A percentile compares a stretch with the other conserved stretches of the same genome.
Conservation (phyloP, 2,329 filamentous ascomycete genomes). For the Rhytidhysteron rufulum region DNA sequence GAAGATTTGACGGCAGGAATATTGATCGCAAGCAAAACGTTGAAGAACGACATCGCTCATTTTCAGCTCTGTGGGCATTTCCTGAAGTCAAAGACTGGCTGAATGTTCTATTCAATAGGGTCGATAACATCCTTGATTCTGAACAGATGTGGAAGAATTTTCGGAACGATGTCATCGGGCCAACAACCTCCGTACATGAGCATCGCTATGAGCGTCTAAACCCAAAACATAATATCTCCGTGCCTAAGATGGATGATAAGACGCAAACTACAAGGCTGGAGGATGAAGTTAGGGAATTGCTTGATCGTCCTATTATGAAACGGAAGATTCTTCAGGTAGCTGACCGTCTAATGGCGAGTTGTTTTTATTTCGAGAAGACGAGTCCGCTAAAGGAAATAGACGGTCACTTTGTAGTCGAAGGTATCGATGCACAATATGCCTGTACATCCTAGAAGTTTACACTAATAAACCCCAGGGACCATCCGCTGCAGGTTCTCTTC, state of each 20-base stretch:
- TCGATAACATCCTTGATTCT: constrained; percentile 33
- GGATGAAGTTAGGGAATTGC: constrained; percentile 24
- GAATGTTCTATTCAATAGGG: constrained; percentile 16
- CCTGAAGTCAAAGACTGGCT: constrained; percentile 17
- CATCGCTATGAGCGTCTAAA: constrained; percentile 34
- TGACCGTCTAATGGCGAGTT: constrained; percentile 33
- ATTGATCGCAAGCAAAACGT: not conserved
- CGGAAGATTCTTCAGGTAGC: constrained; percentile 27
- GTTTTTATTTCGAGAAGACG: constrained; percentile 32
- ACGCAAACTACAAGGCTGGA: constrained; percentile 27
- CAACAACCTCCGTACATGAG: constrained; percentile 16
- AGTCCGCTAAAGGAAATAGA: constrained; percentile 5
- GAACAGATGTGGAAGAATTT: constrained; percentile 34
- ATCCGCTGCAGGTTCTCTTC: constrained; percentile 32
- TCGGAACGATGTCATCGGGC: constrained; percentile 20
- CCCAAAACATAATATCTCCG: constrained; percentile 21
- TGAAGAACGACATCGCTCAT: not conserved
- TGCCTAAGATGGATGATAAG: constrained; percentile 32
- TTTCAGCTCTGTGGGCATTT: constrained; percentile 1
- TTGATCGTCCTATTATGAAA: constrained; percentile 23
- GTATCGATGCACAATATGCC: constrained; percentile 1
- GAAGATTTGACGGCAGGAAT: not conserved
- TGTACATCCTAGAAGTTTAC: too few relatives aligned
- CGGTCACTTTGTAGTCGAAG: constrained; percentile 4
- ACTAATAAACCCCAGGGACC: constrained; percentile 19